These are phyloP conservation scores for Gossypium bickii DNA, from an alignment of 345 rosid genomes.

Conservation along the genomic window DNA sequence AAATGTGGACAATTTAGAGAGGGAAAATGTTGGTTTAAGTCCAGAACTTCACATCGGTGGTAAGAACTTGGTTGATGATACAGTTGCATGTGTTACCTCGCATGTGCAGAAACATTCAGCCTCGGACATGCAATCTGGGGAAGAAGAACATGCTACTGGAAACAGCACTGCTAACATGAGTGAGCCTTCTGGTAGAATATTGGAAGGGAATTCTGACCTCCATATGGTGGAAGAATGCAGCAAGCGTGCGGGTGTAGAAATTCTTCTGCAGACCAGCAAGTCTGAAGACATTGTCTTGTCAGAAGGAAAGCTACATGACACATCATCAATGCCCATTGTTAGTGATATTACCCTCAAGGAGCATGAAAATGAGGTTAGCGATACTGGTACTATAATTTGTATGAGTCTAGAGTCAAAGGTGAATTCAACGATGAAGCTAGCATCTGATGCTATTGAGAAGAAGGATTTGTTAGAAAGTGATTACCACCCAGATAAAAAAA, in stretches of 20 bases:
- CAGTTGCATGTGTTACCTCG: slow-evolving; percentile 17
- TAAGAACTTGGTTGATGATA: slow-evolving; percentile 24
- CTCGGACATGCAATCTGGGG: slow-evolving; percentile 23
- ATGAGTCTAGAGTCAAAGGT: slow-evolving; percentile 16
- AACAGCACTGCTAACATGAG: slow-evolving; percentile 20
- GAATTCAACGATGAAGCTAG: slow-evolving; percentile 21
- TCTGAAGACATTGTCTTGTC: slow-evolving; percentile 23
- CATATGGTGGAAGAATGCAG: slow-evolving; percentile 33
- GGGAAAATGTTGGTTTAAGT: slow-evolving; percentile 15
- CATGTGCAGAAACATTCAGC: slow-evolving; percentile 23
- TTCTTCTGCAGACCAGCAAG: slow-evolving; percentile 19
- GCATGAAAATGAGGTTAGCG: slow-evolving; percentile 25
- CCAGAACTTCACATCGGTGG: slow-evolving; percentile 23
- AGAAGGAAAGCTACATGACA: slow-evolving; percentile 13
- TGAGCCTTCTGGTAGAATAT: slow-evolving; percentile 27
- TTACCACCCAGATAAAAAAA: slow-evolving; percentile 21
- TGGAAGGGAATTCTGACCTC: slow-evolving; percentile 29
- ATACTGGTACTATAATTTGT: slow-evolving; percentile 16
- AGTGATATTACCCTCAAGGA: slow-evolving; percentile 18
- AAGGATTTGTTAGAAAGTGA: slow-evolving; percentile 21
- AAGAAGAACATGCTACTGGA: slow-evolving; percentile 24
- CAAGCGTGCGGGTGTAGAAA: slow-evolving; percentile 16
- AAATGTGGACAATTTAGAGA: slow-evolving; percentile 22
- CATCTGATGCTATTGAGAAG: slow-evolving; percentile 18
- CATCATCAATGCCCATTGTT: slow-evolving; percentile 16